A percentile compares a stretch with the other conserved stretches of the same genome.
These are phyloP conservation scores for Psilocybe subaeruginosa DNA, from an alignment of 768 basidiomycete species.

Conservation along the genomic window DNA sequence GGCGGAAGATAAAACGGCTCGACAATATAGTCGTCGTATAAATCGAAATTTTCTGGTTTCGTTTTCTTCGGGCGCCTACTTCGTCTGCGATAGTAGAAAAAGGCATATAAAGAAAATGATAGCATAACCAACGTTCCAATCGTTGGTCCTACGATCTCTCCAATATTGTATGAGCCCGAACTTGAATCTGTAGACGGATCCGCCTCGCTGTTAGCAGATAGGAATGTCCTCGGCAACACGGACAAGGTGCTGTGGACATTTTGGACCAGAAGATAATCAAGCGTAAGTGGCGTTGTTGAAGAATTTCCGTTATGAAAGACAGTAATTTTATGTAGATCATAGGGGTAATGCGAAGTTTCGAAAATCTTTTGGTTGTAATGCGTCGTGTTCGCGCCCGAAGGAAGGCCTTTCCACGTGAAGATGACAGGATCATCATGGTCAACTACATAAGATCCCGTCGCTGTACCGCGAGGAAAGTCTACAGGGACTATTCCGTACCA, in stretches of 20 bases:
- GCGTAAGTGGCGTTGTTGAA: slow-evolving; percentile 23
- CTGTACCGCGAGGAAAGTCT: slow-evolving; percentile 14
- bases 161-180: background rate
- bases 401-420: slow-evolving; percentile 22
- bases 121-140: background rate
- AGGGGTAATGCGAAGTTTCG: slow-evolving; percentile 16
- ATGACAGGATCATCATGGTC: slow-evolving; percentile 18
- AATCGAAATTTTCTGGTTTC: too few species aligned
- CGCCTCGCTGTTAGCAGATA: too few species aligned
- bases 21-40: background rate
- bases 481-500: slow-evolving; percentile 27
- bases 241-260: slow-evolving; percentile 6
- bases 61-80: background rate
- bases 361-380: slow-evolving; percentile 25
- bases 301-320: slow-evolving; percentile 22
- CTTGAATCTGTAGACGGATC: too few species aligned
- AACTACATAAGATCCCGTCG: slow-evolving; percentile 21
- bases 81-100: background rate
- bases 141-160: background rate
- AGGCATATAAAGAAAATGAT: background rate
- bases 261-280: slow-evolving; percentile 24
- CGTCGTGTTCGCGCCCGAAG: slow-evolving; percentile 1
- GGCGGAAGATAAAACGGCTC: background rate
- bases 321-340: slow-evolving; percentile 21
- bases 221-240: background rate